Evolutionary conservation across 805 yeast genomes (phyloP), one percentile per base, ranked within the genome.

Genomic region (Pichia californica): DNA sequence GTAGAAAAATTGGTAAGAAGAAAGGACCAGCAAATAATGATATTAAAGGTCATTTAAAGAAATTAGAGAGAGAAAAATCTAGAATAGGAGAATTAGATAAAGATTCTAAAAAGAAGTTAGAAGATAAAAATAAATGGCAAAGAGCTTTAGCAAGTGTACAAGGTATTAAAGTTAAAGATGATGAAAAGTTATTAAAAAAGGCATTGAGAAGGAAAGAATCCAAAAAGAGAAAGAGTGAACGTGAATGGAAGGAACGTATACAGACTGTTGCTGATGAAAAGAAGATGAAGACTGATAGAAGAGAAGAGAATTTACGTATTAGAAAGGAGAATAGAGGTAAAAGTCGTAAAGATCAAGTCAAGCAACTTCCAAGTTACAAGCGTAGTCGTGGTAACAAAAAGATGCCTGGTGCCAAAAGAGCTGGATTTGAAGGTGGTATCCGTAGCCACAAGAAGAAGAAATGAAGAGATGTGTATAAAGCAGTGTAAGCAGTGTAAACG

Each of bases 231-330:
- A 86, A 81, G 69, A 83, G 94, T 45, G 95, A 88, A 56, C 69
- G 78, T 40, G 95, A 91, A 63, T 93, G 99, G 99, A 75, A 69
- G 51, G 97, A 91, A 40, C 77, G 99, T 52, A 82, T 85, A 60
- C 84, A 81, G 54, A 74, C 74, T 30, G 96, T 93, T 13, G 77
- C 77, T 46, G 85, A 81, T 53, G 80, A 82, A 31, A 81, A 84
- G 41, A 73, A 79, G 38, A 85, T 82, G 15, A 83, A 83, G 56
- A 79, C 76, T 50, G 86, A 88, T 68, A 83, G 93, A 71, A 79
- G 98, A 63, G 96, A 89, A 56, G 96, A 88, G 54, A 93, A 93
- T 59, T 71, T 93, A 61, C 80, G 82, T 59, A 79, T 86, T 38
- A 79, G 96, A 66, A 82, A 76, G 56, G 96, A 84, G 31, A 83